These are phyloP conservation scores for Ophiostoma populinum DNA, from an alignment of 2,329 filamentous ascomycete species.

Conservation along the genomic window DNA sequence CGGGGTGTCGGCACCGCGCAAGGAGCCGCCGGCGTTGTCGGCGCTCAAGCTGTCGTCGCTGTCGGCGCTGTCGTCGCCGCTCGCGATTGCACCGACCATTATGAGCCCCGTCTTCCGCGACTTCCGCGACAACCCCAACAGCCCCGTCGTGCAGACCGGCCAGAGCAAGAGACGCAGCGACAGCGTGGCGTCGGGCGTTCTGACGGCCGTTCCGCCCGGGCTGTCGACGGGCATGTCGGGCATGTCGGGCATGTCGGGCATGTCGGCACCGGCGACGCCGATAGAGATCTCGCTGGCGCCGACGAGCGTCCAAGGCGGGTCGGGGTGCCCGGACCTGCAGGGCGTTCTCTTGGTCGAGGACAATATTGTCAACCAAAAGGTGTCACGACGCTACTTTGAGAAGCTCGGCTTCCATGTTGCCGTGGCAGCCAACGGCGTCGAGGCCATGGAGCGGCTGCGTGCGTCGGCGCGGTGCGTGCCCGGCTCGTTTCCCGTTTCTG, in stretches of 20 bases:
- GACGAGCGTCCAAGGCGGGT: no score
- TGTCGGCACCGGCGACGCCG: neutral
- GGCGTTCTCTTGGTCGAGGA: conserved; percentile 41
- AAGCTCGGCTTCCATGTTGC: conserved; percentile 32
- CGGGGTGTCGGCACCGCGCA: no score
- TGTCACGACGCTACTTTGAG: conserved; percentile 32
- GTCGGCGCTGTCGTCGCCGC: neutral
- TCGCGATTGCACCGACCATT: neutral
- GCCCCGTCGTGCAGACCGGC: no score
- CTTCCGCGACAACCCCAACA: no score
- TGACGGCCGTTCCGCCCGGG: no score
- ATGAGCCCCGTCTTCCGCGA: neutral
- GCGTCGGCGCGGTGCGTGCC: conserved; percentile 13
- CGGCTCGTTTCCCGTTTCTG: conserved; percentile 26
- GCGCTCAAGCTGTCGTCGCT: neutral
- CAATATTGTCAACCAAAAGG: conserved; percentile 42
- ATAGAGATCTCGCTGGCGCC: no score
- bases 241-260: no score
- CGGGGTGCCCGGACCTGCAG: no score
- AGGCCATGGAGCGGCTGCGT: conserved; percentile 33
- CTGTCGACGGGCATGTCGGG: no score
- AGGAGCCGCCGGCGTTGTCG: no score
- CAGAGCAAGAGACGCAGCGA: neutral
- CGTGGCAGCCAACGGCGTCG: conserved; percentile 38
- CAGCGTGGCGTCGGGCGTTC: no score